Conservation (phyloP, 225 moss, liverwort and hornwort species). For the Polytrichum formosum region DNA sequence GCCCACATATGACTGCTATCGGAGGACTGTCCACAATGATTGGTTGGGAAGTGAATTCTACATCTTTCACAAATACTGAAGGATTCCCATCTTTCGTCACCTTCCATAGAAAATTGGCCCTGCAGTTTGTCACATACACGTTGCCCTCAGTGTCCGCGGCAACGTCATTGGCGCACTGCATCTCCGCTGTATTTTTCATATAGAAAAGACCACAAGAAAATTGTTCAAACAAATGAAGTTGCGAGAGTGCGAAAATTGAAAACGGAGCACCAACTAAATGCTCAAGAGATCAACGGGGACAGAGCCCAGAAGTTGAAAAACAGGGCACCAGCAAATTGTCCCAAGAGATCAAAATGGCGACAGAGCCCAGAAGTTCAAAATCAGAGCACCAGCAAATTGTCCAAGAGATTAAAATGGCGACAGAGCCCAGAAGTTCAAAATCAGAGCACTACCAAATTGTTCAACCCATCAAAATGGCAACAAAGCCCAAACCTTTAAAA, state of each 20-base stretch:
- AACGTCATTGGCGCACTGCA: constrained; percentile 39
- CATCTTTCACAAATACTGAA: constrained; percentile 41
- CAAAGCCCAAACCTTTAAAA: background rate
- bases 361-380: no score
- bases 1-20: constrained; percentile 2
- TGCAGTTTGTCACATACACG: constrained; percentile 61
- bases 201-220: no score
- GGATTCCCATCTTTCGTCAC: constrained; percentile 53
- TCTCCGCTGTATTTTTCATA: constrained; percentile 29
- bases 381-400: no score
- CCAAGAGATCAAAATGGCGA: background rate
- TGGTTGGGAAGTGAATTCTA: constrained; percentile 35
- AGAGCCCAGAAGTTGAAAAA: no score
- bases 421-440: no score
- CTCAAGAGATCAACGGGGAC: no score
- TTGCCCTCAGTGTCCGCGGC: constrained; percentile 57
- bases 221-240: no score
- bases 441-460: no score
- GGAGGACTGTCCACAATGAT: constrained; percentile 7
- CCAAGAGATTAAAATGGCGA: background rate
- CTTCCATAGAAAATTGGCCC: constrained; percentile 67
- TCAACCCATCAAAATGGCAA: background rate
- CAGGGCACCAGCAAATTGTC: no score
- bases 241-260: no score
- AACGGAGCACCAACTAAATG: no score